Percentiles rank a stretch among this genome's conserved stretches.
Conservation (phyloP, 257 asterid species). For the Nicotiana noctiflora region DNA sequence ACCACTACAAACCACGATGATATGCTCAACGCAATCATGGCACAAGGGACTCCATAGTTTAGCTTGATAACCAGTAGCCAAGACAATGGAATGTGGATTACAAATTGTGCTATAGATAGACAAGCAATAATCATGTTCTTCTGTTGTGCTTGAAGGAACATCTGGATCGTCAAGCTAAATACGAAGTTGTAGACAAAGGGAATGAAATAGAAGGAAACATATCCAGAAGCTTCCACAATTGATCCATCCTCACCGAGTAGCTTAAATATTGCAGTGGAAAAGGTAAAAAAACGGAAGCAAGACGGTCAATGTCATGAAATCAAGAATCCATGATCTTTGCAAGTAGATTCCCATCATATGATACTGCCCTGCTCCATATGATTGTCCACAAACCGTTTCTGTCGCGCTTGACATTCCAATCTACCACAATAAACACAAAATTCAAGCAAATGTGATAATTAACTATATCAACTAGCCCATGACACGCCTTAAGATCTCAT, state of each 20-base stretch:
- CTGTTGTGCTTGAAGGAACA: constrained; percentile 90
- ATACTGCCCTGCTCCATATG: constrained; percentile 78
- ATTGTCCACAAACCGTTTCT: constrained; percentile 95
- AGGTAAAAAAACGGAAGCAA: constrained; percentile 63
- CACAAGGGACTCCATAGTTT: constrained; percentile 58
- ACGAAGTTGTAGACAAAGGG: constrained; percentile 37
- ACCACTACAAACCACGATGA: constrained; percentile 56
- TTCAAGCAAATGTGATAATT: neutral
- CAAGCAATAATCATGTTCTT: constrained; percentile 70
- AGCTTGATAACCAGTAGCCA: constrained; percentile 51
- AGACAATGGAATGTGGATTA: constrained; percentile 63
- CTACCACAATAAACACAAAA: constrained; percentile 28
- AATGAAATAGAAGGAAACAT: constrained; percentile 62
- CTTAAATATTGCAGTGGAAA: constrained; percentile 51
- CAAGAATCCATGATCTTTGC: constrained; percentile 91
- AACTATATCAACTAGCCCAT: constrained; percentile 30
- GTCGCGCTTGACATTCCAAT: constrained; percentile 98
- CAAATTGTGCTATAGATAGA: constrained; percentile 42
- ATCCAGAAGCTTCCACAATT: constrained; percentile 58
- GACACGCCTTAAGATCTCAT: neutral
- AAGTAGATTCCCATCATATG: constrained; percentile 95
- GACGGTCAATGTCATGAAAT: constrained; percentile 46
- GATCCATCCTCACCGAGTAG: constrained; percentile 55
- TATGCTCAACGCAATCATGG: constrained; percentile 61
- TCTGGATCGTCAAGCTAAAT: constrained; percentile 61